phyloP scores from a whole-genome alignment of 202 grass and related monocot species.

The Eragrostis tef region DNA sequence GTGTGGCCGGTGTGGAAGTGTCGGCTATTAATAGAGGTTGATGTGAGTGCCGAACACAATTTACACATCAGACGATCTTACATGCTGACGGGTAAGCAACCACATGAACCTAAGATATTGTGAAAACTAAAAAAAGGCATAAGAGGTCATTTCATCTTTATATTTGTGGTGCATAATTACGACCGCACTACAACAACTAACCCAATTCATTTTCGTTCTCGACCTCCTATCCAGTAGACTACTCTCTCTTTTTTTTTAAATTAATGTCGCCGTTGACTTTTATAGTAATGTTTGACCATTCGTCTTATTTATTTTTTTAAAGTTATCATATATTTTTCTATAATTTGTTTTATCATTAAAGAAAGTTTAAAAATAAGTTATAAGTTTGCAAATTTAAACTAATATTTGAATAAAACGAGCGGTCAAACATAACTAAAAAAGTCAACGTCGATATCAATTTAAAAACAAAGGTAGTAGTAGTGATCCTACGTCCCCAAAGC shows the following conservation, averaged over 20 bases:
- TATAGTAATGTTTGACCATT: too few relatives aligned
- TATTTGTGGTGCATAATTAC: conserved; percentile 4
- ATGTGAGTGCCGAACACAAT: conserved; percentile 35
- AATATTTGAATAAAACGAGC: too few relatives aligned
- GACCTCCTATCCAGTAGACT: not conserved
- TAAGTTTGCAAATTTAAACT: too few relatives aligned
- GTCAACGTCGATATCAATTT: too few relatives aligned
- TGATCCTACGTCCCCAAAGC: not conserved
- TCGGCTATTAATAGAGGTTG: conserved; percentile 47
- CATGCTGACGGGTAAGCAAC: conserved; percentile 1
- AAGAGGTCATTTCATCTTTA: not conserved
- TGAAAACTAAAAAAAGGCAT: not conserved
- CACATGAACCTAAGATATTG: not conserved
- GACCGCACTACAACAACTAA: conserved; percentile 5
- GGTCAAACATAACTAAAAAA: too few relatives aligned
- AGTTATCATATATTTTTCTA: too few relatives aligned
- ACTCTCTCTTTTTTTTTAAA: too few relatives aligned
- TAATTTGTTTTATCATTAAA: too few relatives aligned
- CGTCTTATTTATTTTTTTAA: too few relatives aligned
- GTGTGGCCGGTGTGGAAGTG: not conserved
- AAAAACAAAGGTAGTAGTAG: too few relatives aligned
- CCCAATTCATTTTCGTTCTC: not conserved
- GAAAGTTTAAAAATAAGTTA: too few relatives aligned
- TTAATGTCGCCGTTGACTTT: too few relatives aligned
- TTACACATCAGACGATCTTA: conserved; percentile 2